A percentile compares a stretch with the other conserved stretches of the same genome.
These are phyloP conservation scores for Batkoa obscura DNA, from an alignment of 371 early-diverging fungal species.

Conservation along the genomic window DNA sequence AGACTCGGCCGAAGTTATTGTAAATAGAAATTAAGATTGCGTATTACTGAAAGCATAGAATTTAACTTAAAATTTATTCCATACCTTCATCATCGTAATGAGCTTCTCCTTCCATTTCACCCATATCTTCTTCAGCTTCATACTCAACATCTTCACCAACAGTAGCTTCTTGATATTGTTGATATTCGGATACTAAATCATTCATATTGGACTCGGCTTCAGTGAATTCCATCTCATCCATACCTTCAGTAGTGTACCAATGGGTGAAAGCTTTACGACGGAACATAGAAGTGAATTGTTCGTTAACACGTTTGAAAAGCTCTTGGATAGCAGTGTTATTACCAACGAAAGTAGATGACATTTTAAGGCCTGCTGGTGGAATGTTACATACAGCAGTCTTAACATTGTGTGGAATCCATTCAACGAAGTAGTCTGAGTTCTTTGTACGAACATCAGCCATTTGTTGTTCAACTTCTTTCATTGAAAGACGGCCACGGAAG, in stretches of 20 bases:
- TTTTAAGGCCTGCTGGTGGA: constrained; percentile 88
- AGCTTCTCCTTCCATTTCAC: too few relatives aligned
- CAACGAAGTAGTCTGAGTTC: constrained; percentile 96
- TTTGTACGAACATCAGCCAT: constrained; percentile 91
- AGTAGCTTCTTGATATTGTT: constrained; percentile 93
- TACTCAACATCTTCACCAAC: constrained; percentile 49
- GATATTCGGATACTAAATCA: constrained; percentile 94
- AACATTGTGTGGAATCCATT: constrained; percentile 99
- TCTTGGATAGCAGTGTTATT: constrained; percentile 98
- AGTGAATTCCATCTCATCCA: constrained; percentile 94
- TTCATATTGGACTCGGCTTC: constrained; percentile 87
- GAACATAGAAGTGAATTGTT: constrained; percentile 90
- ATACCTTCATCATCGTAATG: too few relatives aligned
- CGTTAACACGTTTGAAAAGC: constrained; percentile 92
- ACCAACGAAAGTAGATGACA: constrained; percentile 97
- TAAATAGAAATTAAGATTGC: too few relatives aligned
- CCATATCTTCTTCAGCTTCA: constrained; percentile 41
- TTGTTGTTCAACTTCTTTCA: constrained; percentile 99
- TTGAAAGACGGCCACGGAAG: constrained; percentile 96
- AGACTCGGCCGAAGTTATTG: too few relatives aligned
- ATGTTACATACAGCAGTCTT: constrained; percentile 98
- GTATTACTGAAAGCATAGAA: too few relatives aligned
- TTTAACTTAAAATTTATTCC: too few relatives aligned
- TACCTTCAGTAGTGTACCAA: constrained; percentile 94
- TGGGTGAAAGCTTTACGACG: constrained; percentile 92